Base-by-base conservation (phyloP, 129 eudicot species). In the Tagetes patula region DNA sequence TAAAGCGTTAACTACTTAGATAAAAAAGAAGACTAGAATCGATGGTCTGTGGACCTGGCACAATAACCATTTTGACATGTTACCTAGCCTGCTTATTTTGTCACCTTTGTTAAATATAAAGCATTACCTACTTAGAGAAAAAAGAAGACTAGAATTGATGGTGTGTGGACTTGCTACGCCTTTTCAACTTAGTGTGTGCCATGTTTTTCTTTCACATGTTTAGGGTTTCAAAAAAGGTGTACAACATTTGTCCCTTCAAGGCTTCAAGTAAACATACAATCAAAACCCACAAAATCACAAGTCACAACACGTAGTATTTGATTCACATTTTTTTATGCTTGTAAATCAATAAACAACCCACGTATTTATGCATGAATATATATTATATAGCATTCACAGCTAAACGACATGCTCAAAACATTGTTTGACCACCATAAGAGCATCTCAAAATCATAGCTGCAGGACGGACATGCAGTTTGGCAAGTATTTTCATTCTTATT, bases 221-320 rank as follows among this genome's bases (percentile, higher is more conserved):
- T 12, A 62, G 43, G 45, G 45, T 62, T 62, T 62, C 2, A 12
- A 13, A 8, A 33, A 61, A 30, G 4, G 13, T 3, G 5, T 61
- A 61, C 8, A 62, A 62, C 43, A 37, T 37, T 12, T 62, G 67
- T 62, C 36, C 8, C 45, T 4, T 36, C 43, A 36, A 36, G 30
- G 34, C 27, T 20, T 20, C 27, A 20, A 20, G 27, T 20, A 20
- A 33, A 36, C 67, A 61, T 61, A 60, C 27, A 34, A 60, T 9
- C 27, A 60, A 34, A 60, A 60, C 66, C 66, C 34, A 60, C 66
- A 60, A 60, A 34, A 60, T 36, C 66, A 60, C 41, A 60, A 10
- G 27, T 11, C 66, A 60, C 27, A 20, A 20, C 27, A 20, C 2
- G 5, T 12, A 59, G 0, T 33, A 33, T 59, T 59, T 33, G n/a